These are phyloP conservation scores for Solanum arcanum DNA, from an alignment of 257 asterid genomes.

Conservation along the genomic window DNA sequence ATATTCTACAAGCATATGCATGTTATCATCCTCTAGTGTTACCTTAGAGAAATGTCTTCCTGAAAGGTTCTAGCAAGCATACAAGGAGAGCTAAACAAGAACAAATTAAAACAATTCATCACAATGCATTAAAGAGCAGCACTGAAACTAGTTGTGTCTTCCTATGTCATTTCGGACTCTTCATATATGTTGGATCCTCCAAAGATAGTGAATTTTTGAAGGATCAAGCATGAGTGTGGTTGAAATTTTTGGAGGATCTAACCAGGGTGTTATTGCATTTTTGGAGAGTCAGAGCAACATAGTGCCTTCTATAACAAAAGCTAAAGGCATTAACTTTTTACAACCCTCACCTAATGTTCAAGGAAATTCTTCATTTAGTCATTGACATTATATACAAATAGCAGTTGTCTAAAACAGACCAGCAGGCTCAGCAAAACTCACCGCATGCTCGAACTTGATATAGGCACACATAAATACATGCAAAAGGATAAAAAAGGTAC, in stretches of 20 bases:
- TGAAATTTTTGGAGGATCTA: not conserved
- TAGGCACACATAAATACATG: not conserved
- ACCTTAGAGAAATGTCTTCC: not conserved
- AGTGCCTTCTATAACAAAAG: not conserved
- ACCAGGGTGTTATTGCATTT: not conserved
- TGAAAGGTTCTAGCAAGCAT: not conserved
- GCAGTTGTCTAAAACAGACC: not conserved
- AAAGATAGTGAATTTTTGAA: not conserved
- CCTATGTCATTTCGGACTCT: not conserved
- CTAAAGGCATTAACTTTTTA: not conserved
- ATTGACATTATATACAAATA: not conserved
- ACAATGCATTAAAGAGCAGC: not conserved
- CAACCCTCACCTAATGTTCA: not conserved
- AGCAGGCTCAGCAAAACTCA: not conserved
- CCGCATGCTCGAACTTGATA: not conserved
- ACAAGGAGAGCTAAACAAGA: not conserved
- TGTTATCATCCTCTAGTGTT: not conserved
- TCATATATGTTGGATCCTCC: not conserved
- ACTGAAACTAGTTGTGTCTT: not conserved
- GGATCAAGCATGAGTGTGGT: not conserved
- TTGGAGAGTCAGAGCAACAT: not conserved
- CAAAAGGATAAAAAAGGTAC: not conserved
- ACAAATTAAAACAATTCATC: not conserved
- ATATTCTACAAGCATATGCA: not conserved
- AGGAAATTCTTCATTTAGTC: not conserved